phyloP scores from a whole-genome alignment of 305 asterid species.

The Andrographis paniculata region DNA sequence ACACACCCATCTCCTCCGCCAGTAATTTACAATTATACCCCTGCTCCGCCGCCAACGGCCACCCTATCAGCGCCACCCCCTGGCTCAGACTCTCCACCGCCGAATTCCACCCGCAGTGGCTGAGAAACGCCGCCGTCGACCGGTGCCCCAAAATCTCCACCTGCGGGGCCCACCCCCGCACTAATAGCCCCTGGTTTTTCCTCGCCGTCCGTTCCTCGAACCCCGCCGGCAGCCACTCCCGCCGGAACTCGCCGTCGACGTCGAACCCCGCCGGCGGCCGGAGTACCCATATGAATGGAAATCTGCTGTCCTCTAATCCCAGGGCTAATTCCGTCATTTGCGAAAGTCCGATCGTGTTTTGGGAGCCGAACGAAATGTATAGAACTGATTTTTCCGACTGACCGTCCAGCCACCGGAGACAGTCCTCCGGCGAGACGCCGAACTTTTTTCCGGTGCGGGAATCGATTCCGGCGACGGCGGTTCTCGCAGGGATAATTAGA shows the following conservation, averaged over 20 bases:
- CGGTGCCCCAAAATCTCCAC: conserved; percentile 67
- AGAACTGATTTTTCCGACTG: conserved; percentile 43
- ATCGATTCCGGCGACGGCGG: conserved; percentile 10
- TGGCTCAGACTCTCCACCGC: conserved; percentile 71
- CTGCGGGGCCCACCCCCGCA: conserved; percentile 84
- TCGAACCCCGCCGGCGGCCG: conserved; percentile 68
- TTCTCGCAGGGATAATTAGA: conserved; percentile 46
- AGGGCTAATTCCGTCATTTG: conserved; percentile 77
- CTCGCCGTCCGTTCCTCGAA: conserved; percentile 36
- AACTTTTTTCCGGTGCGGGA: conserved; percentile 44
- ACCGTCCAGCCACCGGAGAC: conserved; percentile 55
- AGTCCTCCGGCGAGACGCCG: conserved; percentile 54
- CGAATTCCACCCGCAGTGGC: conserved; percentile 94
- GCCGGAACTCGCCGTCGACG: conserved; percentile 32
- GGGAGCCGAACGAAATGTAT: conserved; percentile 84
- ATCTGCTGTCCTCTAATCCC: conserved; percentile 56
- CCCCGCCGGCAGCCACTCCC: conserved; percentile 66
- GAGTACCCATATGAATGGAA: conserved; percentile 62
- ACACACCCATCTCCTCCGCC: conserved; percentile 71
- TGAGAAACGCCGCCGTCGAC: conserved; percentile 62
- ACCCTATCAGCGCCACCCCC: conserved; percentile 83
- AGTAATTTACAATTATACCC: conserved; percentile 75
- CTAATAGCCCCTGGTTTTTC: conserved; percentile 38
- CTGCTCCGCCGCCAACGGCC: conserved; percentile 93
- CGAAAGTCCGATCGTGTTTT: conserved; percentile 53